Evolutionary conservation across 208 protist species (phyloP), one percentile per base, ranked within the genome.

Genomic region (Leishmania tropica): DNA sequence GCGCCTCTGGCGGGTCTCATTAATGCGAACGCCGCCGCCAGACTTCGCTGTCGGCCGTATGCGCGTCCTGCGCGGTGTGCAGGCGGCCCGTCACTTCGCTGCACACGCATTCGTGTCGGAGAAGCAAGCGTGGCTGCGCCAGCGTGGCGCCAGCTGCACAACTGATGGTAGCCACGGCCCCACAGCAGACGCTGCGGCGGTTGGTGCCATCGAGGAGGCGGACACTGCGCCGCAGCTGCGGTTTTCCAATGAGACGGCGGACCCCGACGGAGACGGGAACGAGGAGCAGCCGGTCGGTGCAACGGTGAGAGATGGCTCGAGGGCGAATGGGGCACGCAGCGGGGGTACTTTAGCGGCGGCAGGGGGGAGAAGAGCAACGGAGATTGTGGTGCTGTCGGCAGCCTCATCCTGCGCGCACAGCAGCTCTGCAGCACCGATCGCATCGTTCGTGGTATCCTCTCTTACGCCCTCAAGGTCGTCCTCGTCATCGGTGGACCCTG

Each of bases 401-500:
- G 40, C 24, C n/a, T 72, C 67, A 37, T 72, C 21, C 48, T 13
- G 67, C 40, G 67, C 21, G 40, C 21, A 47, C 40, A 72, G 40
- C 5, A 47, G 40, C 37, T 58, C 47, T 56, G 42, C 71, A 3
- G 42, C 11, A 21, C 71, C 47, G 47, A 45, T 75, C 47, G 13
- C 47, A 28, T 75, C 71, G n/a, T 2, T 56, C 51, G 60, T 37
- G 8, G n/a, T 40, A 28, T 58, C 42, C 47, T 75, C 48, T 21
- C n/a, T 58, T 75, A 40, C n/a, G 47, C 5, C 11, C 47, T 42
- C 42, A 37, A 53, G 24, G 51, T 77, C 53, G 31, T 62, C 76
- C 0, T 67, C 73, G 19, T 76, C 78, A 7, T 85, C 83, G 21
- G n/a, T 82, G n/a, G 78, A 82, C 4, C 60, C 83, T n/a, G 62